These are phyloP conservation scores for Ogataea hybrid DNA, from an alignment of 1,139 yeast genomes.

Conservation along the genomic window DNA sequence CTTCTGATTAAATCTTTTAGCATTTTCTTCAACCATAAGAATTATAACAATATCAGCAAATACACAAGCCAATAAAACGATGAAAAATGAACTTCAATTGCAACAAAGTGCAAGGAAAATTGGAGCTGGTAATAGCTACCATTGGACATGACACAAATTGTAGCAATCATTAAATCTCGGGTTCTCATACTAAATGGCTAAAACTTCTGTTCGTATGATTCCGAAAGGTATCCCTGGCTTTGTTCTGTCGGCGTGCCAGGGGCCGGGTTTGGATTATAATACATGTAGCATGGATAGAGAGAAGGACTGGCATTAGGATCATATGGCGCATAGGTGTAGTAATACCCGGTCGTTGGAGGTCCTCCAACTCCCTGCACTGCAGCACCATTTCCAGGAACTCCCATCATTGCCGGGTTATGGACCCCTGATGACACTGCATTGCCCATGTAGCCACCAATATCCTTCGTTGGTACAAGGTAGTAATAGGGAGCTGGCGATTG, in stretches of 20 bases:
- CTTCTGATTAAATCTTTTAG: too few relatives aligned
- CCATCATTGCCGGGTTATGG: constrained; percentile 14
- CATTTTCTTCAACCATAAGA: too few relatives aligned
- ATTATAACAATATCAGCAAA: too few relatives aligned
- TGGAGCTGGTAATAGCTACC: too few relatives aligned
- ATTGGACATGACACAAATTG: too few relatives aligned
- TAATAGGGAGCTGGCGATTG: constrained; percentile 27
- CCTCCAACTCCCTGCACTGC: constrained; percentile 18
- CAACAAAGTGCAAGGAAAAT: too few relatives aligned
- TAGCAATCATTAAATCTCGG: constrained; percentile 6
- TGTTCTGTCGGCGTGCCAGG: constrained; percentile 20
- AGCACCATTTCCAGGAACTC: constrained; percentile 11
- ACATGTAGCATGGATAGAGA: constrained; percentile 30
- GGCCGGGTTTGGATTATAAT: constrained; percentile 25
- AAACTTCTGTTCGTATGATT: constrained; percentile 17
- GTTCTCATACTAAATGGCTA: neutral
- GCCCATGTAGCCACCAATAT: constrained; percentile 21
- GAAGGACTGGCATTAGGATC: constrained; percentile 22
- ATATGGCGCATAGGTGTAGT: constrained; percentile 28
- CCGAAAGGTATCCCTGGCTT: constrained; percentile 14
- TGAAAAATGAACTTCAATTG: too few relatives aligned
- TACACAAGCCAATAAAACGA: too few relatives aligned
- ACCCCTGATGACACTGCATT: constrained; percentile 15
- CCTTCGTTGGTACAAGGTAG: constrained; percentile 29
- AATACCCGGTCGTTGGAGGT: constrained; percentile 25